phyloP scores from a whole-genome alignment of 1,284 basidiomycete species.

The Lentinula novae-zelandiae region DNA sequence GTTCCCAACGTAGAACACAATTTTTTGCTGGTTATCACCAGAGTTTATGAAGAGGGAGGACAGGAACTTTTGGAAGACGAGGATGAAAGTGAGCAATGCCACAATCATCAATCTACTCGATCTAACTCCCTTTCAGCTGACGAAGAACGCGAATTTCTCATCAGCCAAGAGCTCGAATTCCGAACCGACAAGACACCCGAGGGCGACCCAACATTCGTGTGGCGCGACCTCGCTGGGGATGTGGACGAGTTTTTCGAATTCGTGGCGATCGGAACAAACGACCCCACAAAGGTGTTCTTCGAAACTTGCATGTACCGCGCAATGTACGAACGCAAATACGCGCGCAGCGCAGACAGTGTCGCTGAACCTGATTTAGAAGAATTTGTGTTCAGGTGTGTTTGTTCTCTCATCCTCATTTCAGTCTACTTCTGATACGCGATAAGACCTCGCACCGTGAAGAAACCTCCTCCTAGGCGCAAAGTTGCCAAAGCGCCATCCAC shows the following conservation, averaged over 20 bases:
- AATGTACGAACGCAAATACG: constrained; percentile 91
- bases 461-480: constrained; percentile 20
- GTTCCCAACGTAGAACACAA: constrained; percentile 80
- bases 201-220: constrained; percentile 80
- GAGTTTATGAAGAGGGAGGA: constrained; percentile 94
- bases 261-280: constrained; percentile 75
- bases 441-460: constrained; percentile 33
- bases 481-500: constrained; percentile 19
- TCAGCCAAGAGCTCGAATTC: constrained; percentile 87
- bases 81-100: constrained; percentile 76
- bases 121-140: constrained; percentile 52
- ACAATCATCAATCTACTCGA: neutral
- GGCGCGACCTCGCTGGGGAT: constrained; percentile 87
- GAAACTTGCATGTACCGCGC: constrained; percentile 93
- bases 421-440: neutral
- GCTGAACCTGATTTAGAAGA: constrained; percentile 68
- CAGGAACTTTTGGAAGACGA: constrained; percentile 93
- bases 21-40: constrained; percentile 95
- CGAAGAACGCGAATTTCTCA: constrained; percentile 89
- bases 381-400: constrained; percentile 73
- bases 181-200: constrained; percentile 67
- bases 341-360: constrained; percentile 65
- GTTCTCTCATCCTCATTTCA: neutral
- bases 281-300: constrained; percentile 82
- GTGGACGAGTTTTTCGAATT: constrained; percentile 82